phyloP scores from a whole-genome alignment of 2,329 filamentous ascomycete species.

The Diplodia corticola region DNA sequence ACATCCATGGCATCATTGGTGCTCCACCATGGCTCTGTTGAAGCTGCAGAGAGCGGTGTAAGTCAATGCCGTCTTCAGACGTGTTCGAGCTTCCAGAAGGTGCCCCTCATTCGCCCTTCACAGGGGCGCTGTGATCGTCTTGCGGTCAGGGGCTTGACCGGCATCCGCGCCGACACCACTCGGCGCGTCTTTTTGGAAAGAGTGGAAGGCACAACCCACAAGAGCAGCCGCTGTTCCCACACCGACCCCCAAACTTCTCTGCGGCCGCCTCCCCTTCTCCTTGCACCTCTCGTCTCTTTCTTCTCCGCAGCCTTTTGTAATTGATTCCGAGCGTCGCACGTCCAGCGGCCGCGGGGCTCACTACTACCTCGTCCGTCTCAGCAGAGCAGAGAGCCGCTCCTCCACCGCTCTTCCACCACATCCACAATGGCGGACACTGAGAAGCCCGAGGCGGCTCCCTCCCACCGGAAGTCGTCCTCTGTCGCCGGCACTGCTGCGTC shows the following conservation, averaged over 20 bases:
- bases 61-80: constrained; percentile 21
- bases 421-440: constrained; percentile 18
- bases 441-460: constrained; percentile 4
- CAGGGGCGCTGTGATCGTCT: constrained; percentile 16
- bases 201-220: constrained; percentile 8
- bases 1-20: constrained; percentile 9
- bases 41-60: constrained; percentile 9
- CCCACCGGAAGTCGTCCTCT: constrained; percentile 19
- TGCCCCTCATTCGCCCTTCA: constrained; percentile 7
- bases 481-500: constrained; percentile 11
- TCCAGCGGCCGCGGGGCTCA: constrained; percentile 13
- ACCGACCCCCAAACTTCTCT: background rate
- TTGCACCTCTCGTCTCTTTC: background rate
- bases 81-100: constrained; percentile 15
- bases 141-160: constrained; percentile 15
- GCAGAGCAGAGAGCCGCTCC: constrained; percentile 8
- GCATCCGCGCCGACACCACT: constrained; percentile 19
- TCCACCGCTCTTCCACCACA: constrained; percentile 4
- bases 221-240: background rate
- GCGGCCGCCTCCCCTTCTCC: background rate
- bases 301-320: constrained; percentile 4
- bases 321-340: background rate
- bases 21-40: constrained; percentile 1
- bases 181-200: constrained; percentile 19
- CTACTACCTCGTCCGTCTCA: background rate